These are phyloP conservation scores for Cunninghamia lanceolata DNA, from an alignment of 75 land plant genomes.

Conservation along the genomic window DNA sequence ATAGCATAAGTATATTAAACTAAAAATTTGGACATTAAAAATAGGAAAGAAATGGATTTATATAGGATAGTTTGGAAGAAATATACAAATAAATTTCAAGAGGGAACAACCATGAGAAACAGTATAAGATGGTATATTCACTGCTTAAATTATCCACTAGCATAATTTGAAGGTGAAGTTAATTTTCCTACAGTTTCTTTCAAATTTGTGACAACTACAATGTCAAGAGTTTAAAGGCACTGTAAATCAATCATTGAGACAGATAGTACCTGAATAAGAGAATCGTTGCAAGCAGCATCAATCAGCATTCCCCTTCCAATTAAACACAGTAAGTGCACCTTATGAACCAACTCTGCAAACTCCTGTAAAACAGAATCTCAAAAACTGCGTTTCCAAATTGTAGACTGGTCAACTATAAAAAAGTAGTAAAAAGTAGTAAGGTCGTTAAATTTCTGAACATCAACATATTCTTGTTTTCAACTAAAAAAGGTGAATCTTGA, in stretches of 20 bases:
- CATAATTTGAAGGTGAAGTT: background rate
- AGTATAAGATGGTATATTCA: background rate
- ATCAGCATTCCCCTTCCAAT: slow-evolving; percentile 85
- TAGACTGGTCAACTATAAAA: background rate
- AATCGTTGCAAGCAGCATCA: slow-evolving; percentile 77
- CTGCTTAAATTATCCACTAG: background rate
- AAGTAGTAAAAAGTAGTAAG: background rate
- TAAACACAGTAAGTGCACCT: slow-evolving; percentile 86
- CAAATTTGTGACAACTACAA: background rate
- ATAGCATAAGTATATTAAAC: background rate
- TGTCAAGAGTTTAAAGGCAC: slow-evolving; percentile 2
- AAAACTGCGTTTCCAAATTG: background rate
- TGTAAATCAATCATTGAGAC: background rate
- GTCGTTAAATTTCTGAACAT: background rate
- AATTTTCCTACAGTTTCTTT: background rate
- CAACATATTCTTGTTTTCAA: background rate
- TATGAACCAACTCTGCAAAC: slow-evolving; percentile 87
- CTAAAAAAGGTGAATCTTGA: background rate
- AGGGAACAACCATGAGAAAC: background rate
- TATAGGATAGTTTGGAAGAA: background rate
- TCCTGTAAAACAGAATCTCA: slow-evolving; percentile 46
- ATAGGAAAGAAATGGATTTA: background rate
- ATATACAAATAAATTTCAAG: background rate
- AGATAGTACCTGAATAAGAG: slow-evolving; percentile 81
- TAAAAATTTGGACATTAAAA: too few species aligned